A percentile compares a stretch with the other conserved stretches of the same genome.
phyloP scores from a whole-genome alignment of 805 yeast genomes.

The Candida sanyiensis region DNA sequence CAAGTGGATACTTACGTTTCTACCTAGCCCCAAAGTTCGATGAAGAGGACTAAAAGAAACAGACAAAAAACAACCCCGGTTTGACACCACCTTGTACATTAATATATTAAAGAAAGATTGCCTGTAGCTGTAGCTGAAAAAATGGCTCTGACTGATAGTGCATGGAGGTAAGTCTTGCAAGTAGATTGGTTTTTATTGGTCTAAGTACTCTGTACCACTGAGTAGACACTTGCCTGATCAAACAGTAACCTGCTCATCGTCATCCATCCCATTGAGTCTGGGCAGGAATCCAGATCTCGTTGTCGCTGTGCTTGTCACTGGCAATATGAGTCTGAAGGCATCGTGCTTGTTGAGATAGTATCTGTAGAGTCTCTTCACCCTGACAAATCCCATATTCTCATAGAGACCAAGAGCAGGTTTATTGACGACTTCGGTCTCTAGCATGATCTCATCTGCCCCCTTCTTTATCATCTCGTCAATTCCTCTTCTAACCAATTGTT shows the following conservation, averaged over 20 bases:
- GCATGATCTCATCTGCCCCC: constrained; percentile 81
- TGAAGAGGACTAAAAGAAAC: constrained; percentile 59
- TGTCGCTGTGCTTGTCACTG: constrained; percentile 58
- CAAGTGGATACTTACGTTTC: constrained; percentile 90
- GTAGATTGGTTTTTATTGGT: no score
- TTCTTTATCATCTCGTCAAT: constrained; percentile 58
- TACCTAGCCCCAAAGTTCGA: constrained; percentile 97
- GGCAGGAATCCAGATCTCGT: constrained; percentile 48
- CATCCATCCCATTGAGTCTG: constrained; percentile 14
- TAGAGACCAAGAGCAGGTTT: constrained; percentile 61
- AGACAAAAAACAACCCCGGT: no score
- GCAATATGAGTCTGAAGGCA: constrained; percentile 82
- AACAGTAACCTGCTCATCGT: background rate
- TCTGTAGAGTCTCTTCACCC: constrained; percentile 70
- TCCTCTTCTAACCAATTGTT: constrained; percentile 54
- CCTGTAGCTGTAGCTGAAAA: no score
- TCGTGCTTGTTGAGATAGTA: constrained; percentile 92
- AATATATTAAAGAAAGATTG: background rate
- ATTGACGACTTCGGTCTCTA: constrained; percentile 89
- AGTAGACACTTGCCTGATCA: no score
- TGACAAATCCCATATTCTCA: constrained; percentile 69
- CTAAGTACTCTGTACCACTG: no score
- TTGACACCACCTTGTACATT: constrained; percentile 2
- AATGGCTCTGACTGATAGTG: no score
- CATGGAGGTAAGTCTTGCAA: no score